Conservation (phyloP, 2,329 filamentous ascomycete genomes). For the Colletotrichum falcatum region DNA sequence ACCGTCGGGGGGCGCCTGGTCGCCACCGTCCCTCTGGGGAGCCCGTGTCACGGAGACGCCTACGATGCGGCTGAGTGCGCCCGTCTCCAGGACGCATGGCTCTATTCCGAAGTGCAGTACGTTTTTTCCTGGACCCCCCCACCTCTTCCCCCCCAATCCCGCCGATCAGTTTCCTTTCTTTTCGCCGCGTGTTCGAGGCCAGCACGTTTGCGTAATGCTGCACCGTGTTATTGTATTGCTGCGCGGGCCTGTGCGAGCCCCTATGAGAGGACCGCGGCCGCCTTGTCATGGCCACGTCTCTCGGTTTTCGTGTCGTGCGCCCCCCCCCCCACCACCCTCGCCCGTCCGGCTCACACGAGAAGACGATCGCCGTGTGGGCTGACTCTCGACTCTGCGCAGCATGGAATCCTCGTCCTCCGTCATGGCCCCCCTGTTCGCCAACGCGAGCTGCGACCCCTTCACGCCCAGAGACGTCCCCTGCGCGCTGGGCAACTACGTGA, state of each 20-base stretch:
- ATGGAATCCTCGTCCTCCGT: slow-evolving; percentile 40
- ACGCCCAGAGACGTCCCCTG: slow-evolving; percentile 52
- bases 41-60: slow-evolving; percentile 27
- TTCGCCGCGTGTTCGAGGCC: background rate
- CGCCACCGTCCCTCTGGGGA: slow-evolving; percentile 32
- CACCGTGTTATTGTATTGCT: background rate
- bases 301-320: too few species aligned
- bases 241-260: too few species aligned
- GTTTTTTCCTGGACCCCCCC: background rate
- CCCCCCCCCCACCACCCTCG: too few species aligned
- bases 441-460: slow-evolving; percentile 47
- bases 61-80: slow-evolving; percentile 36
- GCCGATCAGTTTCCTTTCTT: background rate
- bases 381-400: slow-evolving; percentile 33
- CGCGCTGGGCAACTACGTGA: slow-evolving; percentile 50
- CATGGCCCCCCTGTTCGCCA: slow-evolving; percentile 49
- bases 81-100: slow-evolving; percentile 32
- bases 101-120: slow-evolving; percentile 38
- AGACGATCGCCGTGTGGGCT: too few species aligned
- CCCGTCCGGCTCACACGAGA: too few species aligned
- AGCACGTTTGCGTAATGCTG: background rate
- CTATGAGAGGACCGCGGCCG: too few species aligned
- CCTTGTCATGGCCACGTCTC: too few species aligned
- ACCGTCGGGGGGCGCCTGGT: slow-evolving; percentile 35
- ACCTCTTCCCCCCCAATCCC: background rate